Conservation (phyloP, 441 rosid genomes). For the Bocquillonia castaneifolia region DNA sequence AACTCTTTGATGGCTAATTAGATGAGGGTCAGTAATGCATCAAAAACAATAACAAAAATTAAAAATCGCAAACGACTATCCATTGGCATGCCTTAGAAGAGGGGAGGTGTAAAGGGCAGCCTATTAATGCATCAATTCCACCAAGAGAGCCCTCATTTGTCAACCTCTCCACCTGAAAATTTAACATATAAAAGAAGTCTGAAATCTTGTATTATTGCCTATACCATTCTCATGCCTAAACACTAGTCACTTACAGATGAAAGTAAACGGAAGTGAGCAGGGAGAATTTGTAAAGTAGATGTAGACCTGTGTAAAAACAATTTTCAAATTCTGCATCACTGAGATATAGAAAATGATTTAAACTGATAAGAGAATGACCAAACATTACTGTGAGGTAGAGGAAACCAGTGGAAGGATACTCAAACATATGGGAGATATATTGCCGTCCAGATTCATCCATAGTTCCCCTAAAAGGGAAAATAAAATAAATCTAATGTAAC, state of each 20-base stretch:
- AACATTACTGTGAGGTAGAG: conserved; percentile 53
- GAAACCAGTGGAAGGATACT: conserved; percentile 67
- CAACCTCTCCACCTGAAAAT: conserved; percentile 63
- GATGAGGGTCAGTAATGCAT: neutral
- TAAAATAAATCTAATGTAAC: conserved; percentile 20
- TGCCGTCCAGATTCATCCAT: conserved; percentile 94
- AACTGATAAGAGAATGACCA: conserved; percentile 19
- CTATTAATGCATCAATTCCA: conserved; percentile 86
- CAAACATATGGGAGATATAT: conserved; percentile 79
- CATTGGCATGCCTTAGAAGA: conserved; percentile 57
- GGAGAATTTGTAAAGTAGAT: conserved; percentile 62
- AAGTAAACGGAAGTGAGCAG: conserved; percentile 65
- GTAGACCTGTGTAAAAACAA: conserved; percentile 45
- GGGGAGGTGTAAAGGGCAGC: conserved; percentile 87
- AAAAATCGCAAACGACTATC: neutral
- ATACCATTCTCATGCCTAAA: conserved; percentile 23
- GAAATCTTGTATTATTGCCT: conserved; percentile 18
- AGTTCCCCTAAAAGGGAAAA: conserved; percentile 57
- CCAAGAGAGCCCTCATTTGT: conserved; percentile 81
- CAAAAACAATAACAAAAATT: conserved; percentile 4
- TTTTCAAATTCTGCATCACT: conserved; percentile 25
- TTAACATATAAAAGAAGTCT: neutral
- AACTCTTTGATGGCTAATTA: conserved; percentile 5
- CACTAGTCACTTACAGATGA: conserved; percentile 53
- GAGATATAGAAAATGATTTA: conserved; percentile 2